Percentiles rank a stretch among this genome's conserved stretches.
Evolutionary conservation across 208 protist genomes (phyloP).

Genomic region (Trypanosoma grayi): DNA sequence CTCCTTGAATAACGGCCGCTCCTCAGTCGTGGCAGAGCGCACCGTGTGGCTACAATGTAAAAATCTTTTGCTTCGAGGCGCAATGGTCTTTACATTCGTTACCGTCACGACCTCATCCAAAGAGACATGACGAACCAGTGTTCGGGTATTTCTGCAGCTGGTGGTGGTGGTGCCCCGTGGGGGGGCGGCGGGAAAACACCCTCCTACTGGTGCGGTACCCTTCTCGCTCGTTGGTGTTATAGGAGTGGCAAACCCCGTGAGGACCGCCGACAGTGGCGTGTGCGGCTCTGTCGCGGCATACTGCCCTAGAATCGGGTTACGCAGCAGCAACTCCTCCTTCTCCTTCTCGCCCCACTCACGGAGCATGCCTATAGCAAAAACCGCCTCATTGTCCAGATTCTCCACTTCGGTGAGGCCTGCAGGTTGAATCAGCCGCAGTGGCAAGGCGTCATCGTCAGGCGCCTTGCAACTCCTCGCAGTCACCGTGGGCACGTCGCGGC

Average conservation of each 20-base stretch:
- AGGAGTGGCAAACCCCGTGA: background rate
- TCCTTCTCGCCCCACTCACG: conserved; percentile 9
- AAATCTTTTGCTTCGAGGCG: too few species aligned
- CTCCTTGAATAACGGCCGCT: background rate
- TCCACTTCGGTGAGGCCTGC: background rate
- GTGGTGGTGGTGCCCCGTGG: too few species aligned
- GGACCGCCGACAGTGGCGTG: conserved; percentile 4
- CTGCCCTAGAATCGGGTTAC: background rate
- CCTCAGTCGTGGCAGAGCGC: background rate
- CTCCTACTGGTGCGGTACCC: background rate
- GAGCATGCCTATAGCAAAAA: background rate
- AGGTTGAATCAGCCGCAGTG: background rate
- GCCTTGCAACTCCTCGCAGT: background rate
- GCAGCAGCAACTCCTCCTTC: conserved; percentile 1
- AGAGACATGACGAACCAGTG: too few species aligned
- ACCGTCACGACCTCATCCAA: too few species aligned
- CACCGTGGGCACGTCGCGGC: background rate
- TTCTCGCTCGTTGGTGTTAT: background rate
- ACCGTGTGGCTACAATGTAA: too few species aligned
- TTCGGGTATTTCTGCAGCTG: too few species aligned
- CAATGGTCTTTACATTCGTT: too few species aligned
- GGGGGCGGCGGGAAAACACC: too few species aligned
- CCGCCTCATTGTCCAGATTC: background rate
- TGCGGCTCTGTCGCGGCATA: background rate
- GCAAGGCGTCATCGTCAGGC: background rate